These are phyloP conservation scores for Fusarium sp. DNA, from an alignment of 2,329 filamentous ascomycete genomes.

Conservation along the genomic window DNA sequence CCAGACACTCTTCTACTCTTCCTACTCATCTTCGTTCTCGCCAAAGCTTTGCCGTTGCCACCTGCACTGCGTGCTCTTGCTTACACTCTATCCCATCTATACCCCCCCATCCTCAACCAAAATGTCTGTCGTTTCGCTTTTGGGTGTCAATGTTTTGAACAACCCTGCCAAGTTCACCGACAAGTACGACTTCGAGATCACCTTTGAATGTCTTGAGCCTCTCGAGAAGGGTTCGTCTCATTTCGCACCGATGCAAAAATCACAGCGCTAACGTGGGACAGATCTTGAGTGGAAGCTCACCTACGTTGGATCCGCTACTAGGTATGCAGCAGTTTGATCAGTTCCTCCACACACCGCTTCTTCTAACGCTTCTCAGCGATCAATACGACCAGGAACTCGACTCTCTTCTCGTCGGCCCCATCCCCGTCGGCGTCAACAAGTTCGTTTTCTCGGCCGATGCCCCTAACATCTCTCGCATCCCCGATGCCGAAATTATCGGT, in stretches of 20 bases:
- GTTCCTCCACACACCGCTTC: constrained; percentile 32
- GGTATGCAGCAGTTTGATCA: constrained; percentile 69
- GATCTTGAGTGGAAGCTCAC: constrained; percentile 99
- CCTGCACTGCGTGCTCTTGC: constrained; percentile 13
- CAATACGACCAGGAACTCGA: constrained; percentile 99
- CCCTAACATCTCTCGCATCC: constrained; percentile 90
- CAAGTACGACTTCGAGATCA: constrained; percentile 97
- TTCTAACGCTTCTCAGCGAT: constrained; percentile 68
- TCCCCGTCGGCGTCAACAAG: constrained; percentile 97
- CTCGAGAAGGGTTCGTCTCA: constrained; percentile 82
- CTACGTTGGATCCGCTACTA: constrained; percentile 98
- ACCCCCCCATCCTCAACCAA: constrained; percentile 37
- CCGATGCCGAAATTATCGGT: constrained; percentile 93
- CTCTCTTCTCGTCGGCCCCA: constrained; percentile 95
- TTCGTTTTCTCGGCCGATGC: constrained; percentile 97
- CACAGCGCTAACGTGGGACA: constrained; percentile 55
- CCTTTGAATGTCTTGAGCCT: constrained; percentile 95
- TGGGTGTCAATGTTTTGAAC: constrained; percentile 96
- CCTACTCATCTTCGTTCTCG: not conserved
- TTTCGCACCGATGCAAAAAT: not conserved
- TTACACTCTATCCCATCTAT: not conserved
- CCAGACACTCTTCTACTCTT: constrained; percentile 8
- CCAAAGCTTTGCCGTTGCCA: not conserved
- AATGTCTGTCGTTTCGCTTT: constrained; percentile 96
- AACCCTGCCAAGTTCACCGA: constrained; percentile 95